Base-by-base conservation (phyloP, 352 stramenopile species). In the Thalassiosira tumida region DNA sequence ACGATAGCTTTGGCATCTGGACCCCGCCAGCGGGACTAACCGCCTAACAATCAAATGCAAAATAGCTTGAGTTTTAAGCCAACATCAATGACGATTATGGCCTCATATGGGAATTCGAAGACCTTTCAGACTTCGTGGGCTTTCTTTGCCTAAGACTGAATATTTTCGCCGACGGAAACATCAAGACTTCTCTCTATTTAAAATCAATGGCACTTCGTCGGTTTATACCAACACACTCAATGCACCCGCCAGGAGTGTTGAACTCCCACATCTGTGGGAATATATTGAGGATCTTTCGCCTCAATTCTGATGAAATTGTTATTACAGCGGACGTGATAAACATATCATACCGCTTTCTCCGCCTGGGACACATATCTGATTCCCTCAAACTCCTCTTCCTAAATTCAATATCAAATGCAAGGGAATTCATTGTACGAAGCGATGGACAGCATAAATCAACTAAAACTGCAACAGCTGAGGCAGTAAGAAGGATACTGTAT, bases 171-270 rank as follows among this genome's bases (percentile, higher is more conserved):
- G 50, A 69, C 24, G 65, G 65, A 13, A 74, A 24, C 2, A 74
- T 74, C 6, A 5, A 38, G n/a, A 43, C 65, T 6, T 43, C 65
- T 3, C 17, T 74, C n/a, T 54, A 73, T 50, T 17, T 84, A 72
- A 89, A 89, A 74, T 2, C 31, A 10, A 26, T 89, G 54, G 80
- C 79, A 26, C 73, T 89, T 10, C 77, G 80, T 40, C 47, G 85
- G 1, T 90, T 81, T 41, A 41, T 86, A 5, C 84, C 84, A 72
- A 41, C 84, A 38, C 37, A 74, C 37, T 86, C 84, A 29, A 37
- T 37, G 7, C 84, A 90, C 40, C 35, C 73, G 33, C 83, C 83
- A 38, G 76, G 76, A 43, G 54, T 80, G 13, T 4, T 84, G 21
- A 31, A 13, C 5, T 37, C 74, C 5, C 29, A 81, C 1, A 72